Percentiles rank a stretch among this genome's conserved stretches.
These are phyloP conservation scores for Zygosaccharomyces sapae DNA, from an alignment of 1,139 yeast species.

Conservation along the genomic window DNA sequence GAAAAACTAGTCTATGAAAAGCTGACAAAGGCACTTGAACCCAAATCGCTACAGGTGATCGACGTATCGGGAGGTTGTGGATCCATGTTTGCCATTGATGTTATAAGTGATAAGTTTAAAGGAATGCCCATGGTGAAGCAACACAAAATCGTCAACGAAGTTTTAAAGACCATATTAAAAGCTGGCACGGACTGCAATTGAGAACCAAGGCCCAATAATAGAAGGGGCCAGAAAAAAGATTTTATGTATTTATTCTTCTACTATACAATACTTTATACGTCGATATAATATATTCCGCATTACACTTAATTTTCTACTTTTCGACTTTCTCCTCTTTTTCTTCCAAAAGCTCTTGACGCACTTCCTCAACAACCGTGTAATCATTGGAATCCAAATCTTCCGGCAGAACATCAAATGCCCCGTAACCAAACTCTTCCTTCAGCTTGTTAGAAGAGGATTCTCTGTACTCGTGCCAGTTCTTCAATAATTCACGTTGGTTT, in stretches of 20 bases:
- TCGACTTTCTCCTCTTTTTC: constrained; percentile 70
- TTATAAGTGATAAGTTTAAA: constrained; percentile 69
- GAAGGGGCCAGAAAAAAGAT: neutral
- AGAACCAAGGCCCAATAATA: constrained; percentile 54
- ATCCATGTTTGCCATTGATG: constrained; percentile 87
- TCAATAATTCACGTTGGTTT: constrained; percentile 74
- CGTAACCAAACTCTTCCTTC: constrained; percentile 21
- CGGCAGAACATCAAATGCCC: constrained; percentile 32
- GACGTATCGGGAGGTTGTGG: constrained; percentile 97
- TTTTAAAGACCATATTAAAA: constrained; percentile 78
- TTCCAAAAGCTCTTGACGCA: constrained; percentile 59
- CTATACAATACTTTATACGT: constrained; percentile 1
- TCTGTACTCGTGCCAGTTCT: constrained; percentile 86
- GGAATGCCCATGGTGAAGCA: constrained; percentile 84
- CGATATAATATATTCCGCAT: constrained; percentile 2
- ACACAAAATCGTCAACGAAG: constrained; percentile 80
- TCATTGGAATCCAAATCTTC: constrained; percentile 48
- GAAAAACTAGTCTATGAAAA: constrained; percentile 62
- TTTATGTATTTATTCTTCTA: constrained; percentile 3
- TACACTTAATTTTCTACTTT: constrained; percentile 5
- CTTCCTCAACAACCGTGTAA: constrained; percentile 53
- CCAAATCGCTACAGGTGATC: constrained; percentile 57
- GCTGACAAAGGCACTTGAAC: constrained; percentile 52
- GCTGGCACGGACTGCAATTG: constrained; percentile 95
- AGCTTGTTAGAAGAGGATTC: constrained; percentile 15